A percentile compares a stretch with the other conserved stretches of the same genome.
Evolutionary conservation across 2,329 filamentous ascomycete species (phyloP).

Genomic region (Cladosporium sphaerospermum): DNA sequence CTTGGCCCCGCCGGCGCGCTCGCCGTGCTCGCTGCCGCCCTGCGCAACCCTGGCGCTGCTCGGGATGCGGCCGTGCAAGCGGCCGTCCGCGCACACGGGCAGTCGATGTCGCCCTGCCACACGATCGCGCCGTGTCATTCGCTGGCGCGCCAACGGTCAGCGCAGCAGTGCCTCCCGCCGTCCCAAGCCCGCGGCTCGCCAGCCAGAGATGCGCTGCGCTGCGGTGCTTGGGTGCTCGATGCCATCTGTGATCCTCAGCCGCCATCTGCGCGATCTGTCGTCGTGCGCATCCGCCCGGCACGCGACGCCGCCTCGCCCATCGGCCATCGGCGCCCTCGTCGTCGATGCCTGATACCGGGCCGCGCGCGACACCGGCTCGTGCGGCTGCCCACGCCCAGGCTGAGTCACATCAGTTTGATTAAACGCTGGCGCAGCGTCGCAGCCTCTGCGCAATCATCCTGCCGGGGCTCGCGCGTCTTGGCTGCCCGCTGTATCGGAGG

Average conservation of each 20-base stretch:
- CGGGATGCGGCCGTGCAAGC: not conserved
- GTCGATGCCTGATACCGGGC: not conserved
- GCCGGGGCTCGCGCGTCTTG: not conserved
- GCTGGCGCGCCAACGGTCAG: not conserved
- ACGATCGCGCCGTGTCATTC: conserved; percentile 1
- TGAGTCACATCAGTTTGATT: not conserved
- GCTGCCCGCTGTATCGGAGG: not conserved
- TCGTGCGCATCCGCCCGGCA: not conserved
- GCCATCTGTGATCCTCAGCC: conserved; percentile 1
- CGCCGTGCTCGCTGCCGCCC: not conserved
- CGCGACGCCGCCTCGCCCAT: not conserved
- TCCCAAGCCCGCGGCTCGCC: conserved; percentile 1
- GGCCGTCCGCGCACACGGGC: too few species aligned
- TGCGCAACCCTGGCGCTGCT: not conserved
- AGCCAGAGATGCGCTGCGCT: not conserved
- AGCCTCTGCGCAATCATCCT: not conserved
- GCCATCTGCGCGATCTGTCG: not conserved
- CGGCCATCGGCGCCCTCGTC: not conserved
- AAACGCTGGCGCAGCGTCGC: not conserved
- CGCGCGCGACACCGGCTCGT: too few species aligned
- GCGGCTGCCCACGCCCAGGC: too few species aligned
- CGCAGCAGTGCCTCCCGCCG: not conserved
- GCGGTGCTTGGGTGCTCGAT: too few species aligned
- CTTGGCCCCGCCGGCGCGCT: not conserved
- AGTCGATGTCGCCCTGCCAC: conserved; percentile 2